Base-by-base conservation (phyloP, 73 alveolate species). In the Tetrahymena borealis region DNA sequence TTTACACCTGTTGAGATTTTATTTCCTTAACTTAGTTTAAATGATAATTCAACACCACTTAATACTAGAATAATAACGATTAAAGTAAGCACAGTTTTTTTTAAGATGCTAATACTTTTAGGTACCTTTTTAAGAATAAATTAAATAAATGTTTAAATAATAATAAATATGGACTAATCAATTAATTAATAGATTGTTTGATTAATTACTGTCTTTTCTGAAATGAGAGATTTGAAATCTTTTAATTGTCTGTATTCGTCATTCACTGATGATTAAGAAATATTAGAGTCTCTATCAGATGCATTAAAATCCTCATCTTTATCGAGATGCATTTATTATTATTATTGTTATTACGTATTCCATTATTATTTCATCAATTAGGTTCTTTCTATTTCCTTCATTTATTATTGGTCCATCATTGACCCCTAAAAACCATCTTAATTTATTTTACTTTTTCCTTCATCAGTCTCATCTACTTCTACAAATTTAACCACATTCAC, bases 51-150 rank as follows among this genome's bases (percentile, higher is more conserved):
- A 11, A 93, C 78, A 7, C 93, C 95, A 85, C 93, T 93, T 4
- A 93, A 41, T 7, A 93, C 79, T 2, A 93, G 77, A 13, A 93
- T 43, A 11, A 93, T 24, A 24, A 93, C 15, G 90, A 93, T 93
- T 32, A 93, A 79, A 93, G 78, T 79, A 41, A 91, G 40, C 1
- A 93, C 95, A 38, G 95, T 93, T 93, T 92, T 90, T 42, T 93
- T 93, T 9, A 93, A 39, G 3, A 93, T 93, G 20, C 95, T 90
- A 4, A 93, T 93, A 90, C 78, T 79, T 85, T 93, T 93, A 16
- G 95, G 95, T 39, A 79, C 95, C 39, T 91, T 79, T 85, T 93
- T 93, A 7, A 1, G 7, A 24, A 60, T 60, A n/a, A 60, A 60
- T n/a, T 18, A 20, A 60, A 15, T 60, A 24, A 15, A 4, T n/a